Conservation (phyloP, 2,329 filamentous ascomycete species). For the Xenosphaeropsis pyriputrescens region DNA sequence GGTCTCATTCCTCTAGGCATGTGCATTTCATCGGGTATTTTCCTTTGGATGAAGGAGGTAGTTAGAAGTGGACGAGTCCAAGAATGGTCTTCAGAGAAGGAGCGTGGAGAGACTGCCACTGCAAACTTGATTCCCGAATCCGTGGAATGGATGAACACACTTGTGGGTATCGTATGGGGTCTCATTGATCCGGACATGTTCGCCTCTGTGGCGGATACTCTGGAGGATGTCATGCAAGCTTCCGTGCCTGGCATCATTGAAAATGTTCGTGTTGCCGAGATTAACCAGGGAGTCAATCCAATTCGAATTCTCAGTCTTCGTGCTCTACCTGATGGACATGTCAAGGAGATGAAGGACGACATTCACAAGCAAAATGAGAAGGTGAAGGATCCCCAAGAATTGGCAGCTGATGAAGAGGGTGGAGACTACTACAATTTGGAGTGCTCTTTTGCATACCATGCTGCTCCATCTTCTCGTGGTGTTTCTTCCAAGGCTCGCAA, state of each 20-base stretch:
- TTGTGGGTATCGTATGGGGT: conserved; percentile 74
- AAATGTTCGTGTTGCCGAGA: conserved; percentile 88
- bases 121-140: conserved; percentile 85
- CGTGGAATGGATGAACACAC: conserved; percentile 91
- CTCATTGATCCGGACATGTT: conserved; percentile 95
- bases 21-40: conserved; percentile 65
- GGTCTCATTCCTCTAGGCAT: conserved; percentile 61
- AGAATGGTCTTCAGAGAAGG: conserved; percentile 81
- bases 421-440: conserved; percentile 91
- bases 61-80: conserved; percentile 66
- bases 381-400: conserved; percentile 72
- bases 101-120: conserved; percentile 69
- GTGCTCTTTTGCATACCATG: conserved; percentile 81
- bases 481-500: conserved; percentile 76
- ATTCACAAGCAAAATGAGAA: conserved; percentile 68
- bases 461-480: conserved; percentile 54
- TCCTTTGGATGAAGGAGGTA: conserved; percentile 80
- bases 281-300: conserved; percentile 85
- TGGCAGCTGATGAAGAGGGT: conserved; percentile 78
- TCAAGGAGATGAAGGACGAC: conserved; percentile 67
- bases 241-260: conserved; percentile 85
- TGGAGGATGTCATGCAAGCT: conserved; percentile 93
- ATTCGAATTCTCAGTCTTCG: conserved; percentile 77
- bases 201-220: conserved; percentile 74
- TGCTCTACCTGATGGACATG: conserved; percentile 69